These are phyloP conservation scores for Crucibulum laeve DNA, from an alignment of 768 basidiomycete species.

Conservation along the genomic window DNA sequence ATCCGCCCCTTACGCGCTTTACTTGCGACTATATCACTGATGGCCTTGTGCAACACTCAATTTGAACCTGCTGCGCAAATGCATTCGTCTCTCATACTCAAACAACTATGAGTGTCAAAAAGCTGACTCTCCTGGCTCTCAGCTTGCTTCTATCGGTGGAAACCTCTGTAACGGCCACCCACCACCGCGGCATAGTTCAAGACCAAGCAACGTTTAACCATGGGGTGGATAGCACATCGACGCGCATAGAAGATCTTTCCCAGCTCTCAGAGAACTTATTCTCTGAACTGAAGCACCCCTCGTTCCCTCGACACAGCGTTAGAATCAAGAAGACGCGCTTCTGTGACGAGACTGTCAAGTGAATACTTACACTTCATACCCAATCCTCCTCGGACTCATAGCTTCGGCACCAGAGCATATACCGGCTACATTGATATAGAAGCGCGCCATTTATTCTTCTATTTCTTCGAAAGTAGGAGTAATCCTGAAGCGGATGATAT, in stretches of 20 bases:
- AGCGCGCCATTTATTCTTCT: conserved; percentile 47
- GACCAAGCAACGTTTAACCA: too few relatives aligned
- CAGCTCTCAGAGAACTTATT: conserved; percentile 21
- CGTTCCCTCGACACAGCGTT: conserved; percentile 38
- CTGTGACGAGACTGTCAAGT: conserved; percentile 38
- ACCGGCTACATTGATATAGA: conserved; percentile 45
- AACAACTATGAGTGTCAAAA: too few relatives aligned
- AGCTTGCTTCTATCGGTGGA: too few relatives aligned
- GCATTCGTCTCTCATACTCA: too few relatives aligned
- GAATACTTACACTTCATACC: conserved; percentile 2
- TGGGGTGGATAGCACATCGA: neutral
- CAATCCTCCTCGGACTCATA: neutral
- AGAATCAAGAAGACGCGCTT: conserved; percentile 34
- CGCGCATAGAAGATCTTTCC: neutral
- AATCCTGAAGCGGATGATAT: neutral
- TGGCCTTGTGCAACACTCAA: too few relatives aligned
- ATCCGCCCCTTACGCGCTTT: too few relatives aligned
- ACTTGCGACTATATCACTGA: too few relatives aligned
- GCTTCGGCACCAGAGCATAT: conserved; percentile 23
- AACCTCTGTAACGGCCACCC: too few relatives aligned
- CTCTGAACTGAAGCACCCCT: conserved; percentile 34
- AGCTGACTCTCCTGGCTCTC: too few relatives aligned
- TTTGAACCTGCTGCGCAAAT: too few relatives aligned
- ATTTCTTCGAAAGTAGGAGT: conserved; percentile 24
- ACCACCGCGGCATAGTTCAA: too few relatives aligned